phyloP scores from a whole-genome alignment of 805 yeast genomes.

The Pichia insulana region DNA sequence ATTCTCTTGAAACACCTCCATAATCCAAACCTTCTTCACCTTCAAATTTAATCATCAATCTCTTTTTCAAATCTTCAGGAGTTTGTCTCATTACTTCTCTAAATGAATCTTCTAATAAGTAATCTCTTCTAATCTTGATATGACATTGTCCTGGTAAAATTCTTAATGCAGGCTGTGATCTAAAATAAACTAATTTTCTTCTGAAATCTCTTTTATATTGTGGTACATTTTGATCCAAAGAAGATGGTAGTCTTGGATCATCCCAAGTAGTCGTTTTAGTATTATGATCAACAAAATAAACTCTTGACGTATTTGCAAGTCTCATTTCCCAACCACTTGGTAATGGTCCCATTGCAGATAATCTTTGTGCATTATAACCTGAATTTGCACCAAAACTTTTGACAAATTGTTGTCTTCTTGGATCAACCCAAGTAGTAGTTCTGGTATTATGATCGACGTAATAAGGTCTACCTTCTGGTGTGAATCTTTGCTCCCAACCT shows the following conservation, averaged over 20 bases:
- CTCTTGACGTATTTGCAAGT: conserved; percentile 95
- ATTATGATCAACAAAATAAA: conserved; percentile 96
- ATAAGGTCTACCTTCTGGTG: conserved; percentile 97
- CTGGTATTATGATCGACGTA: conserved; percentile 99
- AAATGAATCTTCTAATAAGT: conserved; percentile 93
- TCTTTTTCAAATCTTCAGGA: conserved; percentile 94
- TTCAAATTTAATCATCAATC: conserved; percentile 96
- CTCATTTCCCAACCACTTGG: conserved; percentile 99
- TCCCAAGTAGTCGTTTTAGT: conserved; percentile 99
- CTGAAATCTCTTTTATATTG: conserved; percentile 98
- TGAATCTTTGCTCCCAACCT: conserved; percentile 98
- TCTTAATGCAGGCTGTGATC: conserved; percentile 96
- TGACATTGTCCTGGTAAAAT: conserved; percentile 98
- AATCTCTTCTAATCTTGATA: conserved; percentile 93
- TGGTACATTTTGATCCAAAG: conserved; percentile 96
- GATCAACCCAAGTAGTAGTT: conserved; percentile 99
- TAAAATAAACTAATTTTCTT: conserved; percentile 92
- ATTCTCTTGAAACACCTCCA: conserved; percentile 98
- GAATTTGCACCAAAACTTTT: conserved; percentile 88
- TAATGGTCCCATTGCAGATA: conserved; percentile 92
- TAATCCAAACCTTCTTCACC: conserved; percentile 99
- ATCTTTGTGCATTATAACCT: conserved; percentile 96
- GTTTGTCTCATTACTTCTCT: conserved; percentile 99
- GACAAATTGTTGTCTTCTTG: conserved; percentile 96
- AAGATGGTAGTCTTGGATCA: conserved; percentile 96